phyloP scores from a whole-genome alignment of 1,284 basidiomycete genomes.

The Trichosporon inkin region DNA sequence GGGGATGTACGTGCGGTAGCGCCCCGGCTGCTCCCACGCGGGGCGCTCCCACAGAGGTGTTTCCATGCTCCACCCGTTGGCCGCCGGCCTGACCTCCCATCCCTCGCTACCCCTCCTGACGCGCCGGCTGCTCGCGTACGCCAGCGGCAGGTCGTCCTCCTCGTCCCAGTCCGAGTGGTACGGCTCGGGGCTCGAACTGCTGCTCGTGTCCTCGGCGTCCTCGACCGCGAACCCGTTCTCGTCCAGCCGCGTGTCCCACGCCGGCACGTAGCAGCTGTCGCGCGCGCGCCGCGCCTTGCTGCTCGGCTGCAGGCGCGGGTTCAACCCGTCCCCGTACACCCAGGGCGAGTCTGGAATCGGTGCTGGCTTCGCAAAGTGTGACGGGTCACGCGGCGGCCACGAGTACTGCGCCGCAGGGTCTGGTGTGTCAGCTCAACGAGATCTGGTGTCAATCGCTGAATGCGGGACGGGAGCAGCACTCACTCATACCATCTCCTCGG shows the following conservation, averaged over 20 bases:
- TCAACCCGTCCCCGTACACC: constrained; percentile 72
- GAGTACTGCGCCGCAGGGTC: constrained; percentile 49
- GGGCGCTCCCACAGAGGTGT: constrained; percentile 6
- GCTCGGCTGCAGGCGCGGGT: constrained; percentile 65
- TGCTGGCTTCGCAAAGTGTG: constrained; percentile 35
- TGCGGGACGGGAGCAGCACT: background rate
- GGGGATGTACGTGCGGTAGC: constrained; percentile 19
- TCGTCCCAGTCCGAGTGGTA: constrained; percentile 51
- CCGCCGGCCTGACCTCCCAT: constrained; percentile 59
- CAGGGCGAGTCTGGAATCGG: constrained; percentile 61
- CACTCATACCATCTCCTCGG: constrained; percentile 20
- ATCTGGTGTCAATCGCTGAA: constrained; percentile 9
- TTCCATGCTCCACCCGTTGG: background rate
- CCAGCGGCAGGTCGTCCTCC: constrained; percentile 32
- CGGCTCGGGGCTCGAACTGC: constrained; percentile 40
- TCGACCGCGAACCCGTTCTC: constrained; percentile 57
- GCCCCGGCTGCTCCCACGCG: constrained; percentile 22
- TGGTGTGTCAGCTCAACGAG: constrained; percentile 29
- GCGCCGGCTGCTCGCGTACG: constrained; percentile 15
- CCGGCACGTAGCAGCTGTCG: constrained; percentile 55
- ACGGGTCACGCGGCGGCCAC: constrained; percentile 56
- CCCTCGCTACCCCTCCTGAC: constrained; percentile 72
- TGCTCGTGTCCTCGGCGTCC: constrained; percentile 21
- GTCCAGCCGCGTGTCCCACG: constrained; percentile 22
- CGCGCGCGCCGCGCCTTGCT: constrained; percentile 39